Evolutionary conservation across 306 rosid genomes (phyloP).

Genomic region (Lathyrus oleraceus): DNA sequence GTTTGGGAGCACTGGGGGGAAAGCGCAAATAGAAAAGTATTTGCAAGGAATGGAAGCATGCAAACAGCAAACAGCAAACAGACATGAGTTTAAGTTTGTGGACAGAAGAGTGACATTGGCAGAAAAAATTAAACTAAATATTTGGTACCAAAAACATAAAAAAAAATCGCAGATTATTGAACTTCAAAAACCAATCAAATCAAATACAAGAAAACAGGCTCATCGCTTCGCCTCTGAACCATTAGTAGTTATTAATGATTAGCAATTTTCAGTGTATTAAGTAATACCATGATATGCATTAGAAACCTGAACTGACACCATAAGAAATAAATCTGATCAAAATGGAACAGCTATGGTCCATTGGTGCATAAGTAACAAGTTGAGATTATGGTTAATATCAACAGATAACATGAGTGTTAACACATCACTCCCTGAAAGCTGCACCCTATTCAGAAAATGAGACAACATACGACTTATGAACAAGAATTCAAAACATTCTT

Average conservation of each 20-base stretch:
- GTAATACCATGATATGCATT: conserved; percentile 14
- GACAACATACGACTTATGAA: not conserved
- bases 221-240: conserved; percentile 2
- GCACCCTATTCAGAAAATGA: conserved; percentile 21
- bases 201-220: conserved; percentile 6
- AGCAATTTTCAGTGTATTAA: not conserved
- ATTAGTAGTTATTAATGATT: not conserved
- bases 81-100: conserved; percentile 10
- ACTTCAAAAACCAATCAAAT: not conserved
- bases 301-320: not conserved
- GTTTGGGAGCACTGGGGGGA: conserved; percentile 19
- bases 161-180: not conserved
- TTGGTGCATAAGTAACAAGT: not conserved
- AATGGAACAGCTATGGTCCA: not conserved
- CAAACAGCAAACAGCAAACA: conserved; percentile 6
- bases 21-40: no score
- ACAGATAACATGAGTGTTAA: not conserved
- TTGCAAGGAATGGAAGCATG: conserved; percentile 12
- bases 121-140: conserved; percentile 2
- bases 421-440: conserved; percentile 4
- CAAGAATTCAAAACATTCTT: conserved; percentile 25
- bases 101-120: conserved; percentile 3
- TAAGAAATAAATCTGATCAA: conserved; percentile 4
- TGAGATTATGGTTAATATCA: conserved; percentile 4
- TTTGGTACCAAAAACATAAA: conserved; percentile 7